Evolutionary conservation across 805 yeast genomes (phyloP).

Genomic region (Candida koratica): DNA sequence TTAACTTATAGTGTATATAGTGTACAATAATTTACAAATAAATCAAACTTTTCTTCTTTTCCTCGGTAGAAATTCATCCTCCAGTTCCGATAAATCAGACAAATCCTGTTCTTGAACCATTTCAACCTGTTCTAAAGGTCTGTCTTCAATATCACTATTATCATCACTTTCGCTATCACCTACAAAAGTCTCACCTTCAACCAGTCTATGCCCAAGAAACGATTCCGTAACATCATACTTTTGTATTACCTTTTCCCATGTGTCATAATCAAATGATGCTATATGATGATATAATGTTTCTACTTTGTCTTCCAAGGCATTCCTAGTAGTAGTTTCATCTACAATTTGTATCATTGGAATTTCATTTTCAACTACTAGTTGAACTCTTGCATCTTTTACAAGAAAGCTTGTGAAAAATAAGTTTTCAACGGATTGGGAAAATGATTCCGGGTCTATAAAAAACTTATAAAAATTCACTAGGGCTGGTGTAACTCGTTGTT

Average conservation of each 20-base stretch:
- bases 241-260: conserved; percentile 60
- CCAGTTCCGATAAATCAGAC: no score
- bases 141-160: neutral
- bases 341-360: conserved; percentile 37
- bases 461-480: conserved; percentile 58
- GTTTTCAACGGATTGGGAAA: conserved; percentile 77
- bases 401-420: conserved; percentile 79
- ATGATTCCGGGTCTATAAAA: conserved; percentile 72
- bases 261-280: conserved; percentile 60
- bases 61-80: neutral
- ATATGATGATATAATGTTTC: conserved; percentile 54
- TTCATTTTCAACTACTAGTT: conserved; percentile 32
- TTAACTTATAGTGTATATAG: conserved; percentile 5
- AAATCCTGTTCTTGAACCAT: conserved; percentile 1
- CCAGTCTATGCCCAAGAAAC: conserved; percentile 44
- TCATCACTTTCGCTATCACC: conserved; percentile 2
- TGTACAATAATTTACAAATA: conserved; percentile 7
- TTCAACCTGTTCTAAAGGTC: conserved; percentile 3
- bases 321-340: conserved; percentile 19
- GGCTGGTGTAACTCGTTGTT: conserved; percentile 21
- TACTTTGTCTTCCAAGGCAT: conserved; percentile 10
- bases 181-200: conserved; percentile 23
- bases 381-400: conserved; percentile 65
- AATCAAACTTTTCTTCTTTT: conserved; percentile 1
- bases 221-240: conserved; percentile 53